Base-by-base conservation (phyloP, 2,329 filamentous ascomycete species). In the Beauveria sp. region DNA sequence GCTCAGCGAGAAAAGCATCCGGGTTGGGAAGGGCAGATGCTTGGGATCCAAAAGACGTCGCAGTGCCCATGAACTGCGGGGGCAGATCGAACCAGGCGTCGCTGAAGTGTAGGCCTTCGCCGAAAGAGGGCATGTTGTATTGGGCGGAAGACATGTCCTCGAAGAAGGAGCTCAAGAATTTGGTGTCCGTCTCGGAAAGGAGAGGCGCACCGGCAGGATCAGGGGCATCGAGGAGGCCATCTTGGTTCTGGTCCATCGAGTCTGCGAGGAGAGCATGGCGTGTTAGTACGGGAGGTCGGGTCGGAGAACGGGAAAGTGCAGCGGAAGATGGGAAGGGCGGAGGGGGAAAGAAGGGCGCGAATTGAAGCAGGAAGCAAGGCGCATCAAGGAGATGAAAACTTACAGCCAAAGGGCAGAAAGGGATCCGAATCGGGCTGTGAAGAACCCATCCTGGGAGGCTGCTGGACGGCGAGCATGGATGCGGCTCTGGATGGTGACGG, bases 351-450 rank as follows among this genome's bases (percentile, higher is more conserved):
- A 43, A 12, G 28, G 55, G 40, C 5, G 10, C 9, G 30, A 24
- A 16, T 1, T 24, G 7, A 51, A n/a, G 22, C 10, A 24, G 1
- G 20, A 44, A 24, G 22, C 22, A 2, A 70, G 51, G 41, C 43
- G 28, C 50, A 46, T 7, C 62, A 46, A 66, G 61, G 54, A 28
- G 51, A 48, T 20, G 53, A 20, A 56, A 52, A 81, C 86, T 67
- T 80, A 89, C 86, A 89, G 69, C 86, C 87, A 79, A 89, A 89
- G 43, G 84, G 83, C 70, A 83, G 75, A 65, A 81, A 78, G 61
- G 79, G 75, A 67, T 84, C 78, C 68, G 80, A 69, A 62, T 72
- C 70, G 71, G 79, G 78, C 75, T 80, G 80, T 75, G 77, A 79
- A 75, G 82, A 81, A 80, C 77, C 81, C 83, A 85, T 86, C 71